Base-by-base conservation (phyloP, 805 yeast genomes). In the Groenewaldozyma salmanticensis region DNA sequence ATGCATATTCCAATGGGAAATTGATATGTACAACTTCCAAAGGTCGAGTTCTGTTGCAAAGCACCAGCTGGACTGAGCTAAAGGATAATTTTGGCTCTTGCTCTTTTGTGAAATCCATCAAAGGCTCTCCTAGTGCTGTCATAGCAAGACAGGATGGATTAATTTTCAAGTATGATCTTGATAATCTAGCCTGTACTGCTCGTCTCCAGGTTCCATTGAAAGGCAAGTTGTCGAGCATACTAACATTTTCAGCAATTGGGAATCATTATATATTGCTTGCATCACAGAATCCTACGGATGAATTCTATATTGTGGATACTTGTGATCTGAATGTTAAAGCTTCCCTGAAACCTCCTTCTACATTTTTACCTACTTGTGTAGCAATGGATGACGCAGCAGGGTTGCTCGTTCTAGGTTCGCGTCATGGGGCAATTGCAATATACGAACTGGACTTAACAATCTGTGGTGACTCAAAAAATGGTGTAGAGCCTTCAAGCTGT, bases 221-320 rank as follows among this genome's bases (percentile, higher is more conserved):
- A 3, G 75, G 57, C 1, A 53, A 53, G 5, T 45, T 65, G 11
- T 66, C 48, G 4, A 52, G 52, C 19, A 32, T 58, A 6, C 34
- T 53, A 15, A 38, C 56, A 3, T 38, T 49, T 20, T 15, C 39
- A 3, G 22, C 27, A 7, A 45, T 38, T 5, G 40, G 39, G 6
- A 24, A 18, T 11, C 34, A 41, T 3, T 49, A 65, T 36, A 32
- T 75, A 0, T 53, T 81, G 15, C 53, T 71, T 4, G 92, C 82
- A 49, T 75, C 85, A 13, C 88, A 92, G 33, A 77, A 80, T 52
- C 79, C 81, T 1, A 63, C 59, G 3, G 77, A 74, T 37, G 72
- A 75, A 2, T 66, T 81, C 37, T 45, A 68, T 3, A 55, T 75
- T 16, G 51, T 66, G 40, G 64, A 62, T 31, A 49, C 78, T 33